A percentile compares a stretch with the other conserved stretches of the same genome.
Conservation (phyloP, 305 asterid genomes). For the Fraxinus floribunda region DNA sequence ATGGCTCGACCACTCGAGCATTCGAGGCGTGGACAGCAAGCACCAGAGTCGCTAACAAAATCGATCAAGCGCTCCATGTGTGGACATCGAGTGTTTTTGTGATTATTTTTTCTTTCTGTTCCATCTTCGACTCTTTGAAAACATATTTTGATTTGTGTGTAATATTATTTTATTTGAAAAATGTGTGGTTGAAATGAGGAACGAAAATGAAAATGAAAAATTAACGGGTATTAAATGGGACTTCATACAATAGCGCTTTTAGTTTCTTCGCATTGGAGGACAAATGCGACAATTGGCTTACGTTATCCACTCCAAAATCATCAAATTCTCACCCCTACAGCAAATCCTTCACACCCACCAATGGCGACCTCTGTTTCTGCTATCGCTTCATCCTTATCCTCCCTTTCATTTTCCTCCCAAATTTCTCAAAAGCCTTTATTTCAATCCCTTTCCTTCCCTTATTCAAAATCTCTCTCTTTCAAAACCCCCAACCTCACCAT, state of each 20-base stretch:
- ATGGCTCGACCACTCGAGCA: too few relatives aligned
- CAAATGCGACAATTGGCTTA: slow-evolving; percentile 16
- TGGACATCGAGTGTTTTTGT: too few relatives aligned
- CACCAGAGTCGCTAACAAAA: too few relatives aligned
- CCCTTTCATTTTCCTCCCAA: slow-evolving; percentile 80
- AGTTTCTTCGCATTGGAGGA: slow-evolving; percentile 13
- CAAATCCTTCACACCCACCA: background rate
- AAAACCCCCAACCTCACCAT: slow-evolving; percentile 36
- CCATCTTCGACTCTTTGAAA: too few relatives aligned
- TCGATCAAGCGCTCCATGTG: too few relatives aligned
- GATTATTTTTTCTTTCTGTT: too few relatives aligned
- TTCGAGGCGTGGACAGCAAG: too few relatives aligned
- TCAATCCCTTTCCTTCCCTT: slow-evolving; percentile 31
- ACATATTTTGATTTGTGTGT: too few relatives aligned
- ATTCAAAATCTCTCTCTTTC: slow-evolving; percentile 35
- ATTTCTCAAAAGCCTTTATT: slow-evolving; percentile 44
- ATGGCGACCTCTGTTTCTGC: slow-evolving; percentile 59
- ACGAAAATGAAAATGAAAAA: too few relatives aligned
- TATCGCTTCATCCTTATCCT: slow-evolving; percentile 65
- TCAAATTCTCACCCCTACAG: background rate
- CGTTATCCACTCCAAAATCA: slow-evolving; percentile 25
- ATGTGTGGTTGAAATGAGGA: too few relatives aligned
- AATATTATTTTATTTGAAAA: too few relatives aligned
- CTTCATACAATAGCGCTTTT: background rate
- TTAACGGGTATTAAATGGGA: too few relatives aligned